These are phyloP conservation scores for Entophlyctis luteolus DNA, from an alignment of 192 early-diverging fungal genomes.

Conservation along the genomic window DNA sequence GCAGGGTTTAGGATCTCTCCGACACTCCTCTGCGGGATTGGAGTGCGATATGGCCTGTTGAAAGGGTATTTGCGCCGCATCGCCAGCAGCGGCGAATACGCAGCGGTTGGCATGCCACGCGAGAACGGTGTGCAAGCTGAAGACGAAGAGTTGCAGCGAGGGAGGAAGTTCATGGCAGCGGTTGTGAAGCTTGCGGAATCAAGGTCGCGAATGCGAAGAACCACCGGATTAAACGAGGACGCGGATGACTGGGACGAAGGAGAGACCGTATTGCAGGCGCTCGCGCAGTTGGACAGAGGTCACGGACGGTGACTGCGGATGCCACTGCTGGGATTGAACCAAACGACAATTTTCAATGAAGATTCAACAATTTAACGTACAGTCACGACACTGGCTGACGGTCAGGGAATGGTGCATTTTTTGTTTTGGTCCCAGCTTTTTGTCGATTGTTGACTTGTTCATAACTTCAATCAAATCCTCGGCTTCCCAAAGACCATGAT, in stretches of 20 bases:
- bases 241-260: not conserved
- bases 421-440: too few species aligned
- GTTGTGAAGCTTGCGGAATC: not conserved
- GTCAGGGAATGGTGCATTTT: too few species aligned
- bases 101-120: not conserved
- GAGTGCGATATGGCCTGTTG: not conserved
- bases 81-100: not conserved
- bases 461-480: too few species aligned
- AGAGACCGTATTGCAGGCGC: not conserved
- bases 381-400: too few species aligned
- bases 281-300: not conserved
- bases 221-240: not conserved
- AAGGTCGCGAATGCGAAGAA: too few species aligned
- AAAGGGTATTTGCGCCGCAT: conserved; percentile 21
- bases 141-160: not conserved
- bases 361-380: too few species aligned
- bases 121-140: not conserved
- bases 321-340: too few species aligned
- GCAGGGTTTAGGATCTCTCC: not conserved
- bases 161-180: not conserved
- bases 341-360: too few species aligned
- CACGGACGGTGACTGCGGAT: too few species aligned
- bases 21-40: not conserved
- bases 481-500: too few species aligned
- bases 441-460: too few species aligned